Base-by-base conservation (phyloP, 352 stramenopile species). In the Phytopythium vexans region DNA sequence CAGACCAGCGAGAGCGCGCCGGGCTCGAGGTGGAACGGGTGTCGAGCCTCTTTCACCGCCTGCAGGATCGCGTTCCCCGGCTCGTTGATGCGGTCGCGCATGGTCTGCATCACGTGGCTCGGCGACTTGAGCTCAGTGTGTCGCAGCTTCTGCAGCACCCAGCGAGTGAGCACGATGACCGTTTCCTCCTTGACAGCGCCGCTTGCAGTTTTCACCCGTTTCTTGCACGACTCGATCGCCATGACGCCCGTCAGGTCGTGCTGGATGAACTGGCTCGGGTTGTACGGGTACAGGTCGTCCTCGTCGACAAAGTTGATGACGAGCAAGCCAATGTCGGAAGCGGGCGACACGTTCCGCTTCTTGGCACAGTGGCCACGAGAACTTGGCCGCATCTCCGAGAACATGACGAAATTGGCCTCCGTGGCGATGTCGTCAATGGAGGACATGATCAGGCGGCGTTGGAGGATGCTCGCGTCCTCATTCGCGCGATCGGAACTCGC, bases 371-470 rank as follows among this genome's bases (percentile, higher is more conserved):
- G 41, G 8, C 14, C 49, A 8, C 41, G 57, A 4, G 48, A 36
- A 12, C 16, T 16, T 42, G 56, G 41, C 2, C 33, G 45, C 41
- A 61, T 41, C 9, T 77, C 52, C 5, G 62, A 60, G 40, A 78
- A 75, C 56, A 78, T 56, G 56, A 75, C 66, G 43, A 70, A 70
- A 36, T 78, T 74, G 33, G 63, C 63, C 56, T 78, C 69, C 1
- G 68, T 70, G 9, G 55, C 46, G 12, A 77, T 57, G n/a, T 54
- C 58, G 8, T 68, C 58, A 14, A 64, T 60, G 44, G 75, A 62
- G 27, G 52, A 69, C 8, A 70, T 66, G 44, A 77, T 51, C 4
- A 77, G 58, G n/a, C 68, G 67, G 12, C 64, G 67, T 21, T 70
- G 66, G 33, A 70, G 43, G 39, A 81, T 68, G 54, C 39, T 65